Percentiles rank a stretch among this genome's conserved stretches.
These are phyloP conservation scores for Cutaneotrichosporon sp. DNA, from an alignment of 1,284 basidiomycete species.

Conservation along the genomic window DNA sequence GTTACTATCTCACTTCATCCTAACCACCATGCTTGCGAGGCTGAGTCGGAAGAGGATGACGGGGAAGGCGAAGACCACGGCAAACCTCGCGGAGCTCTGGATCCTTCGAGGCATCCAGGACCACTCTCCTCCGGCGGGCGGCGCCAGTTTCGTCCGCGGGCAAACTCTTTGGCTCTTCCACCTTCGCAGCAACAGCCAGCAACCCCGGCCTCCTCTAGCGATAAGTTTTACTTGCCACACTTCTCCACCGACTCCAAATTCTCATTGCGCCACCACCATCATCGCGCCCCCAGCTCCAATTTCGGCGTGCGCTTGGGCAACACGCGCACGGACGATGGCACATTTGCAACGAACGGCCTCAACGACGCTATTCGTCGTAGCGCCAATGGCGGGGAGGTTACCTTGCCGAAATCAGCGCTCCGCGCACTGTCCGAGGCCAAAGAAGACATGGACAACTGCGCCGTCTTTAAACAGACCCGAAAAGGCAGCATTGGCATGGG, in stretches of 20 bases:
- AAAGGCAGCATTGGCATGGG: slow-evolving; percentile 50
- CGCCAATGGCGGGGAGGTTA: slow-evolving; percentile 33
- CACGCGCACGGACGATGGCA: slow-evolving; percentile 36
- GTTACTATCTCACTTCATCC: slow-evolving; percentile 33
- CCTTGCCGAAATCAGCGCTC: slow-evolving; percentile 39
- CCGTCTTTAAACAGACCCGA: slow-evolving; percentile 40
- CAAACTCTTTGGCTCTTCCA: slow-evolving; percentile 29
- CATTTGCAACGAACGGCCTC: slow-evolving; percentile 36
- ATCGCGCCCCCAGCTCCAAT: not conserved
- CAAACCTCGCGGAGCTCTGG: too few relatives aligned
- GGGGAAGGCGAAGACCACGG: slow-evolving; percentile 6
- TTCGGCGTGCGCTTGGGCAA: slow-evolving; percentile 39
- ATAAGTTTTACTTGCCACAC: slow-evolving; percentile 39
- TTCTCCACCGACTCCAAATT: slow-evolving; percentile 47
- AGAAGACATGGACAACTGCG: slow-evolving; percentile 29
- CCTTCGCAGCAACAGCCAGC: slow-evolving; percentile 1
- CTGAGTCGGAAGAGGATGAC: slow-evolving; percentile 18
- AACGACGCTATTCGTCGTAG: slow-evolving; percentile 43
- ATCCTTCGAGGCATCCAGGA: too few relatives aligned
- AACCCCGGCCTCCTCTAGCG: not conserved
- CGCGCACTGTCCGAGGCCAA: slow-evolving; percentile 43
- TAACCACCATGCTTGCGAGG: slow-evolving; percentile 8
- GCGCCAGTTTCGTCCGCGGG: slow-evolving; percentile 16
- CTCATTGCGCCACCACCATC: slow-evolving; percentile 23
- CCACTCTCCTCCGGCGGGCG: too few relatives aligned